A percentile compares a stretch with the other conserved stretches of the same genome.
These are phyloP conservation scores for Exophiala oligosperma DNA, from an alignment of 2,329 filamentous ascomycete species.

Conservation along the genomic window DNA sequence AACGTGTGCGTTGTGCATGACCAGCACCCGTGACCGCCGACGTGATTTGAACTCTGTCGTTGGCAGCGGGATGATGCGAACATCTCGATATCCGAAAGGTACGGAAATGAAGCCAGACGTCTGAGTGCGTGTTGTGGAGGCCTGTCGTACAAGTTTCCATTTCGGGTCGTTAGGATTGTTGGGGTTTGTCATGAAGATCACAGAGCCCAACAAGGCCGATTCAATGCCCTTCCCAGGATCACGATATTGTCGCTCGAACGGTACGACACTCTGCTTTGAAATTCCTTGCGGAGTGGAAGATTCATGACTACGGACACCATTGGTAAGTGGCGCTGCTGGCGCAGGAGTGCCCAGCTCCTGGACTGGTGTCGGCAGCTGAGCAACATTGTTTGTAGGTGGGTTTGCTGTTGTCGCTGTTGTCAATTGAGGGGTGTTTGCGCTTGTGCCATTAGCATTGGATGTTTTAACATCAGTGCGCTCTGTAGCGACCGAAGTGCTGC, in stretches of 20 bases:
- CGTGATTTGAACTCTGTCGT: constrained; percentile 19
- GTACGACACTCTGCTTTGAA: constrained; percentile 33
- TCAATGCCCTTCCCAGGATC: constrained; percentile 51
- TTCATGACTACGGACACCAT: constrained; percentile 16
- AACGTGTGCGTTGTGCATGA: constrained; percentile 22
- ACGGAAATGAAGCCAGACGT: constrained; percentile 73
- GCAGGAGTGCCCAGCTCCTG: constrained; percentile 17
- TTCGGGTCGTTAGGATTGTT: constrained; percentile 59
- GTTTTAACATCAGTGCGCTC: constrained; percentile 22
- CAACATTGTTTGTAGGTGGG: constrained; percentile 5
- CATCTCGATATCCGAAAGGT: constrained; percentile 62
- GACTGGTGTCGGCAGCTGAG: constrained; percentile 22
- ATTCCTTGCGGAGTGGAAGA: constrained; percentile 18
- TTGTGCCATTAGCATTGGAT: constrained; percentile 20
- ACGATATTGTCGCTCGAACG: constrained; percentile 45
- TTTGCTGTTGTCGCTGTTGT: constrained; percentile 11
- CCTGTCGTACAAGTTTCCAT: constrained; percentile 64
- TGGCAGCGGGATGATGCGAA: constrained; percentile 57
- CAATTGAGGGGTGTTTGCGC: constrained; percentile 8
- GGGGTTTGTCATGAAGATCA: constrained; percentile 67
- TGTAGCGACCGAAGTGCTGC: constrained; percentile 23
- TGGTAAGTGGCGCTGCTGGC: constrained; percentile 13
- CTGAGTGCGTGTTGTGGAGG: constrained; percentile 65
- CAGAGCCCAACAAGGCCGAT: constrained; percentile 66
- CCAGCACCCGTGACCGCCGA: constrained; percentile 21